A percentile compares a stretch with the other conserved stretches of the same genome.
Conservation (phyloP, 1,284 basidiomycete genomes). For the Ceratobasidium sp. region DNA sequence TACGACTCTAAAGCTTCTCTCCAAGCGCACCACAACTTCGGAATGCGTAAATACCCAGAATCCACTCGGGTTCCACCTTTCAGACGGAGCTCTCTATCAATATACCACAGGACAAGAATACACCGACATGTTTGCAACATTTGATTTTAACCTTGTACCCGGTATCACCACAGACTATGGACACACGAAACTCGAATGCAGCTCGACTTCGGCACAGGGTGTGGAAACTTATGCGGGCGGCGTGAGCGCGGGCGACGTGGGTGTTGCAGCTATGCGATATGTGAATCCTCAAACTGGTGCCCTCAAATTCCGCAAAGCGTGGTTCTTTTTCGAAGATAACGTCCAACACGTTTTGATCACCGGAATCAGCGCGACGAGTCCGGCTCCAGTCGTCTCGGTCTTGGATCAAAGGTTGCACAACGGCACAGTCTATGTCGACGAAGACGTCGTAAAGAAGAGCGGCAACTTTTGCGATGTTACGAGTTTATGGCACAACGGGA, state of each 20-base stretch:
- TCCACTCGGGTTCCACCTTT: constrained; percentile 69
- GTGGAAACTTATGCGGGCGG: constrained; percentile 68
- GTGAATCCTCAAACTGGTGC: constrained; percentile 62
- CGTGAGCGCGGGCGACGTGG: constrained; percentile 44
- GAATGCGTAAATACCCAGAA: constrained; percentile 72
- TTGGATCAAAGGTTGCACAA: constrained; percentile 65
- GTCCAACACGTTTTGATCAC: constrained; percentile 68
- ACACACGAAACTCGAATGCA: constrained; percentile 59
- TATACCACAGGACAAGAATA: constrained; percentile 71
- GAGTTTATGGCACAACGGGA: constrained; percentile 64
- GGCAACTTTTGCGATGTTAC: constrained; percentile 51
- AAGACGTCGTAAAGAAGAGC: constrained; percentile 45
- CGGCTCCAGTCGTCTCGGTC: constrained; percentile 63
- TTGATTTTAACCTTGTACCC: constrained; percentile 78
- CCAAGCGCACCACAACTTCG: constrained; percentile 65
- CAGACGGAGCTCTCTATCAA: constrained; percentile 68
- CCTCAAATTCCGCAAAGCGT: constrained; percentile 69
- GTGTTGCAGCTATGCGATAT: constrained; percentile 42
- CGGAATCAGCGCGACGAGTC: constrained; percentile 56
- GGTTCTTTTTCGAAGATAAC: constrained; percentile 73
- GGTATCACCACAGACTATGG: constrained; percentile 69
- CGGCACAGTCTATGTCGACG: constrained; percentile 58
- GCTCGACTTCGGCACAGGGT: constrained; percentile 54
- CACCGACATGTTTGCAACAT: constrained; percentile 68
- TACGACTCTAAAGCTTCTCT: constrained; percentile 69